phyloP scores from a whole-genome alignment of 2,329 filamentous ascomycete genomes.

The Pezicula radicicola region DNA sequence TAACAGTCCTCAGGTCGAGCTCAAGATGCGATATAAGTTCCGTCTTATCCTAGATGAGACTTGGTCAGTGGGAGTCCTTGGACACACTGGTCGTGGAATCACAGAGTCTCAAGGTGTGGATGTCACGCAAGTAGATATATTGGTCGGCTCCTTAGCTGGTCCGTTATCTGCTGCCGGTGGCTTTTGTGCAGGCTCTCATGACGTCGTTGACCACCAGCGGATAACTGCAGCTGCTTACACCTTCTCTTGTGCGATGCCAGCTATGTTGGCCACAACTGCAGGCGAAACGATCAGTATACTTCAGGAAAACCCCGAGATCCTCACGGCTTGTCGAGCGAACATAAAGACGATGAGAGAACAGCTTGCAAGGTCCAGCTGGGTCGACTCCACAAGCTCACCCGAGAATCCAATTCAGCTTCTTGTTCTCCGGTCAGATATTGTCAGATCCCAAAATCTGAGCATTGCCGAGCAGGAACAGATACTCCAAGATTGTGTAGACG shows the following conservation, averaged over 20 bases:
- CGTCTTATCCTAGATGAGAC: constrained; percentile 96
- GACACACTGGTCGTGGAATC: constrained; percentile 84
- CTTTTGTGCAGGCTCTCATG: constrained; percentile 90
- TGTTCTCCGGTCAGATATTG: constrained; percentile 77
- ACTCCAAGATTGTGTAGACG: constrained; percentile 90
- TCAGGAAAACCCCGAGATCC: constrained; percentile 80
- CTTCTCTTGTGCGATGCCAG: constrained; percentile 91
- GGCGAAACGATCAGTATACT: constrained; percentile 86
- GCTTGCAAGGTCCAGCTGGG: constrained; percentile 89
- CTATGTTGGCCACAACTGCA: constrained; percentile 91
- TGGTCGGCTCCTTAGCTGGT: constrained; percentile 87
- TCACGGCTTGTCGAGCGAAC: constrained; percentile 78
- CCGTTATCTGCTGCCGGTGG: constrained; percentile 89
- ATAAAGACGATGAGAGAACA: constrained; percentile 82
- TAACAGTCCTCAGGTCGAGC: constrained; percentile 61
- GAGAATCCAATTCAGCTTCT: constrained; percentile 90
- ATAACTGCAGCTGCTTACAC: constrained; percentile 92
- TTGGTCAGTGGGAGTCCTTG: constrained; percentile 96
- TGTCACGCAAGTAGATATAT: constrained; percentile 91
- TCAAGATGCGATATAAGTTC: constrained; percentile 97
- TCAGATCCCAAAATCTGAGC: constrained; percentile 65
- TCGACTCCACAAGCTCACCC: constrained; percentile 72
- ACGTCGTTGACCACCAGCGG: constrained; percentile 94
- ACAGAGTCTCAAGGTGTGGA: constrained; percentile 98
- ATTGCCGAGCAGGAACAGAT: constrained; percentile 79